A percentile compares a stretch with the other conserved stretches of the same genome.
Evolutionary conservation across 2,329 filamentous ascomycete genomes (phyloP).

Genomic region (Monosporascus sp.): DNA sequence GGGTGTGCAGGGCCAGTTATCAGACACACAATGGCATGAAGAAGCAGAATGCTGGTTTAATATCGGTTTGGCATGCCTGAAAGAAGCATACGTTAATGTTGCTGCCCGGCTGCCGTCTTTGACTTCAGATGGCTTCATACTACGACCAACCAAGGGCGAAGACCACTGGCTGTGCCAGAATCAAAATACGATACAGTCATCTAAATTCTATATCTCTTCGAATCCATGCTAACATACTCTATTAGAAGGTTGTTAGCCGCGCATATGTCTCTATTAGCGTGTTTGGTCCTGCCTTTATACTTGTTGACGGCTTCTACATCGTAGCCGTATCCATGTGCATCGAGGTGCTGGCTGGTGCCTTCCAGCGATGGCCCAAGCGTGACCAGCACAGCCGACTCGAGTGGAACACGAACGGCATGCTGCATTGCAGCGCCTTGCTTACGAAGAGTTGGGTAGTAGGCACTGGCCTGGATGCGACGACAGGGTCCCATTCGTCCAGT

Average conservation of each 20-base stretch:
- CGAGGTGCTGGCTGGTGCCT: neutral
- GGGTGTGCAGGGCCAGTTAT: neutral
- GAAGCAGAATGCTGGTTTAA: neutral
- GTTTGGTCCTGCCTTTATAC: slow-evolving; percentile 2
- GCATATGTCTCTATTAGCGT: slow-evolving; percentile 5
- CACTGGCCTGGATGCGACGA: neutral
- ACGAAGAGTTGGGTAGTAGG: slow-evolving; percentile 1
- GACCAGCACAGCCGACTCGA: slow-evolving; percentile 1
- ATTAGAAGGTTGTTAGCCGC: slow-evolving; percentile 2
- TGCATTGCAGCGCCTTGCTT: slow-evolving; percentile 2
- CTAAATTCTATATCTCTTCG: neutral
- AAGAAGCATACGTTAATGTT: neutral
- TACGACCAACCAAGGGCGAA: neutral
- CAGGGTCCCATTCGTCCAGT: neutral
- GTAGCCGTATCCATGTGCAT: neutral
- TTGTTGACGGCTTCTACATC: neutral
- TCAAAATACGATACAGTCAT: neutral
- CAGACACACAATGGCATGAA: slow-evolving; percentile 1
- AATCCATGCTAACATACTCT: neutral
- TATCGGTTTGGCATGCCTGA: neutral
- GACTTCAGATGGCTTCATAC: neutral
- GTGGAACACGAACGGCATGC: slow-evolving; percentile 1
- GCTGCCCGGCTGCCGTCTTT: neutral
- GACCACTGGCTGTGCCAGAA: neutral
- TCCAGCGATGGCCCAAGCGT: neutral